These are phyloP conservation scores for Lactarius quietus DNA, from an alignment of 768 basidiomycete genomes.

Conservation along the genomic window DNA sequence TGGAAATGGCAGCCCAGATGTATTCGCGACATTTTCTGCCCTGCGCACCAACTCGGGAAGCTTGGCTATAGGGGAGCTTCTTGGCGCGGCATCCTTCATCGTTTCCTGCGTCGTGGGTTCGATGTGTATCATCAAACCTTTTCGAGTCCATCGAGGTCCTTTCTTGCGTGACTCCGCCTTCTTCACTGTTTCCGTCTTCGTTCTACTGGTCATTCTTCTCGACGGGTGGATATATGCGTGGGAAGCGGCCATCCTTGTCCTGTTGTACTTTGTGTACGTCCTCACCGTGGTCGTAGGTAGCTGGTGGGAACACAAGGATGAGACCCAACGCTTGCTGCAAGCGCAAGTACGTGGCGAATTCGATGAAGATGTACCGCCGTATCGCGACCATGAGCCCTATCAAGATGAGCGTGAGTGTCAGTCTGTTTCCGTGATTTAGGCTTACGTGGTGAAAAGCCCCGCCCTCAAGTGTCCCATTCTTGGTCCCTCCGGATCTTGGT, in stretches of 20 bases:
- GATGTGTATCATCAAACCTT: slow-evolving; percentile 97
- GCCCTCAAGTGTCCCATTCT: slow-evolving; percentile 19
- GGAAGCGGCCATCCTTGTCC: slow-evolving; percentile 73
- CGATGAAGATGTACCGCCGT: slow-evolving; percentile 39
- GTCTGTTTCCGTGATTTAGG: neutral
- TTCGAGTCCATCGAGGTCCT: slow-evolving; percentile 71
- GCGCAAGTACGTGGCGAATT: slow-evolving; percentile 57
- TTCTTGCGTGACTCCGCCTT: slow-evolving; percentile 95
- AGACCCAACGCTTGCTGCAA: slow-evolving; percentile 46
- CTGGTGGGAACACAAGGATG: slow-evolving; percentile 67
- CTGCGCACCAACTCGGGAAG: slow-evolving; percentile 83
- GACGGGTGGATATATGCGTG: slow-evolving; percentile 67
- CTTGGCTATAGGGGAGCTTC: slow-evolving; percentile 89
- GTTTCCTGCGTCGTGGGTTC: slow-evolving; percentile 94
- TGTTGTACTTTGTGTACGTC: slow-evolving; percentile 76
- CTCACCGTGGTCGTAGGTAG: slow-evolving; percentile 66
- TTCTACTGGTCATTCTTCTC: slow-evolving; percentile 72
- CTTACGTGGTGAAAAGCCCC: slow-evolving; percentile 25
- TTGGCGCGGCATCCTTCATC: slow-evolving; percentile 96
- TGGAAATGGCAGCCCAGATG: slow-evolving; percentile 95
- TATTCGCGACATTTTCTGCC: slow-evolving; percentile 94
- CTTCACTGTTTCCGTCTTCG: slow-evolving; percentile 77
- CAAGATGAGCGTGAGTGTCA: slow-evolving; percentile 55
- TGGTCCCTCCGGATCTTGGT: slow-evolving; percentile 28
- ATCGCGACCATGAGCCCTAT: slow-evolving; percentile 49